Conservation (phyloP, 345 rosid species). For the Salix purpurea region DNA sequence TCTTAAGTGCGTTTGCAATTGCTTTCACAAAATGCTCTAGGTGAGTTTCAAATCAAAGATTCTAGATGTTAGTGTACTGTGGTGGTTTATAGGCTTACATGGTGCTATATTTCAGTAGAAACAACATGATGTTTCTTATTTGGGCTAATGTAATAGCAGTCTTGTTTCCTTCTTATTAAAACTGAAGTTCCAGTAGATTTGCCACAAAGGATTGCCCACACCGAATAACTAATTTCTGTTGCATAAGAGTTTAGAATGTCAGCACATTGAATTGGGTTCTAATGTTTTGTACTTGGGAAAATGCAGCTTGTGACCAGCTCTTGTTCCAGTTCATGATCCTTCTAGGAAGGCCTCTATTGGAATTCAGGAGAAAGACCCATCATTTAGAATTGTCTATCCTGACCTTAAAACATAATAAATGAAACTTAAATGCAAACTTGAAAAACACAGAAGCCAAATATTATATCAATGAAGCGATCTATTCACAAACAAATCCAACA, state of each 20-base stretch:
- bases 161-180: background rate
- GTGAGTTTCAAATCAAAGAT: conserved; percentile 39
- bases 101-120: background rate
- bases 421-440: too few relatives aligned
- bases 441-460: too few relatives aligned
- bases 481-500: background rate
- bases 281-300: background rate
- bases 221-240: background rate
- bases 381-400: background rate
- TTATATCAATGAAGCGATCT: background rate
- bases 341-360: conserved; percentile 86
- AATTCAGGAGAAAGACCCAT: conserved; percentile 38
- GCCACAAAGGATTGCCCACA: background rate
- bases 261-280: conserved; percentile 1
- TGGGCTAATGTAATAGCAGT: background rate
- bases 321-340: conserved; percentile 97
- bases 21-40: conserved; percentile 89
- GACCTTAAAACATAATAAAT: too few relatives aligned
- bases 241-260: background rate
- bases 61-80: conserved; percentile 5
- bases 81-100: background rate
- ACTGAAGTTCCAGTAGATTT: background rate
- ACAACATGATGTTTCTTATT: background rate
- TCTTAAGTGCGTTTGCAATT: conserved; percentile 87
- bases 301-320: conserved; percentile 89